These are phyloP conservation scores for Pezicula radicicola DNA, from an alignment of 2,329 filamentous ascomycete species.

Conservation along the genomic window DNA sequence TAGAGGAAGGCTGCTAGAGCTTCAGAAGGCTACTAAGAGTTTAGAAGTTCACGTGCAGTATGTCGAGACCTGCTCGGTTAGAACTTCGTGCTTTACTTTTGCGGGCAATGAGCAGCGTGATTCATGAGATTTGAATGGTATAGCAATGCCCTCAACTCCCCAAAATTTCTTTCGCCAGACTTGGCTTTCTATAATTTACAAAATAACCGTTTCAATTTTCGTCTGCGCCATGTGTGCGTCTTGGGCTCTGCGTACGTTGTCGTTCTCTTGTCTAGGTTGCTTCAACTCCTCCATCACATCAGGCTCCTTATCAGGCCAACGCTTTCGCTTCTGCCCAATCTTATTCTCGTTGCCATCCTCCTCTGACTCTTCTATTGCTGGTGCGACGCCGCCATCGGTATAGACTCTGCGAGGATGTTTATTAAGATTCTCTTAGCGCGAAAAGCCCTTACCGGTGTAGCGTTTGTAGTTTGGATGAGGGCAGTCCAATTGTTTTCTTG, in stretches of 20 bases:
- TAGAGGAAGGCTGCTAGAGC: no score
- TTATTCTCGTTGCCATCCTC: conserved; percentile 36
- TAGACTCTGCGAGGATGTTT: conserved; percentile 94
- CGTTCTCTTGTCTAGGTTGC: neutral
- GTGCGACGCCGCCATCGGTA: conserved; percentile 38
- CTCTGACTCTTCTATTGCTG: conserved; percentile 20
- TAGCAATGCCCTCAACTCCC: no score
- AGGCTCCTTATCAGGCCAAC: neutral
- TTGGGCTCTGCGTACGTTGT: neutral
- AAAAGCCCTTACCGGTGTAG: conserved; percentile 84
- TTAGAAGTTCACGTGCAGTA: no score
- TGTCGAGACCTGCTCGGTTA: no score
- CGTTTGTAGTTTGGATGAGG: conserved; percentile 86
- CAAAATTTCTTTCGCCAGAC: no score
- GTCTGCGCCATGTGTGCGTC: neutral
- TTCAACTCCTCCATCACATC: conserved; percentile 1
- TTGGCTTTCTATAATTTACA: no score
- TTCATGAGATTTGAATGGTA: no score
- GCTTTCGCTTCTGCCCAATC: conserved; percentile 40
- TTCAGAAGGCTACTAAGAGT: no score
- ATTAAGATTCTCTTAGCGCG: conserved; percentile 88
- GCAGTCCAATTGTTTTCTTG: conserved; percentile 84
- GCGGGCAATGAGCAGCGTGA: no score
- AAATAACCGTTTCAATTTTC: no score
- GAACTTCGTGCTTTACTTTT: no score